phyloP scores from a whole-genome alignment of 768 basidiomycete species.

The Suillus tomentosus region DNA sequence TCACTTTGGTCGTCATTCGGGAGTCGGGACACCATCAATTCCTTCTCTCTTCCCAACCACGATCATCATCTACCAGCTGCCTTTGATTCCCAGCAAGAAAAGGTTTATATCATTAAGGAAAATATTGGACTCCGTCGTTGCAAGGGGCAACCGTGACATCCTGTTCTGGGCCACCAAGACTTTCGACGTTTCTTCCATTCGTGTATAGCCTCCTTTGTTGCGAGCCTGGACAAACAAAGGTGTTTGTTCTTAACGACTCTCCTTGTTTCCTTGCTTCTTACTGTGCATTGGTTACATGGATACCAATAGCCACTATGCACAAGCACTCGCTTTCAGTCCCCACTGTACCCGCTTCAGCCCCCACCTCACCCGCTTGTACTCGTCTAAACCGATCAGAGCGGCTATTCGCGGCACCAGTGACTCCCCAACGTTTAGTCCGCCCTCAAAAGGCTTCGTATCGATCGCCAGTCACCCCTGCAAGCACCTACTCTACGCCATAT shows the following conservation, averaged over 20 bases:
- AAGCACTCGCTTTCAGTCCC: constrained; percentile 34
- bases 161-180: constrained; percentile 23
- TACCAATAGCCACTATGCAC: constrained; percentile 23
- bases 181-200: constrained; percentile 24
- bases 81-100: constrained; percentile 20
- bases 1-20: constrained; percentile 30
- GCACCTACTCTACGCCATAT: constrained; percentile 54
- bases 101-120: constrained; percentile 8
- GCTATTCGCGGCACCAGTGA: constrained; percentile 47
- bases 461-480: constrained; percentile 65
- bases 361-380: constrained; percentile 42
- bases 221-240: constrained; percentile 24
- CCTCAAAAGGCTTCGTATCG: constrained; percentile 45
- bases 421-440: constrained; percentile 63
- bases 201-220: constrained; percentile 26
- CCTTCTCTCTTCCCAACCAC: constrained; percentile 16
- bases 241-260: constrained; percentile 14
- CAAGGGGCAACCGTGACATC: constrained; percentile 13
- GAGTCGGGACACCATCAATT: constrained; percentile 21
- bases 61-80: constrained; percentile 15
- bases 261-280: constrained; percentile 5
- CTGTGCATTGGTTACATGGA: constrained; percentile 16
- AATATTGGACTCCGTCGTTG: constrained; percentile 19
- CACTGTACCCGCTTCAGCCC: constrained; percentile 42
- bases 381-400: constrained; percentile 37